Evolutionary conservation across 2,329 filamentous ascomycete genomes (phyloP).

Genomic region (Nigrospora osmanthi): DNA sequence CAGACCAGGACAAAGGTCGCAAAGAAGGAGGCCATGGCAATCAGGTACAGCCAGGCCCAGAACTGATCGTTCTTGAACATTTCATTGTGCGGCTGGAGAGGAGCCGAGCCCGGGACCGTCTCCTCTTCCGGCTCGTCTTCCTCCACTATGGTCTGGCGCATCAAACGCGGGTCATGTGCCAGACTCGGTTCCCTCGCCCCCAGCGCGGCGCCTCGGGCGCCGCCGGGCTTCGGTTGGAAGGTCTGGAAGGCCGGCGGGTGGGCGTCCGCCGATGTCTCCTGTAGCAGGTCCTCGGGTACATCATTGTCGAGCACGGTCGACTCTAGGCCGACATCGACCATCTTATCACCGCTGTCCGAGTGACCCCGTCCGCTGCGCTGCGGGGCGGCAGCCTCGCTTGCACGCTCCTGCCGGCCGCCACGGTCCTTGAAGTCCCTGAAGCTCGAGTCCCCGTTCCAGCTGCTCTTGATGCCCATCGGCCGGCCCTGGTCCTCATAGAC

Average conservation of each 20-base stretch:
- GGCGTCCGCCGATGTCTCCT: slow-evolving; percentile 42
- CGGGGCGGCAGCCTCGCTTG: slow-evolving; percentile 27
- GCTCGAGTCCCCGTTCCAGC: slow-evolving; percentile 52
- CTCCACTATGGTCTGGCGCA: slow-evolving; percentile 28
- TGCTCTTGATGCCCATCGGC: slow-evolving; percentile 51
- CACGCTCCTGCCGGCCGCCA: slow-evolving; percentile 29
- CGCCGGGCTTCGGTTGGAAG: slow-evolving; percentile 36
- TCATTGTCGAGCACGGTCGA: slow-evolving; percentile 53
- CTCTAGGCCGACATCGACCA: slow-evolving; percentile 85
- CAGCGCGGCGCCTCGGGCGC: slow-evolving; percentile 25
- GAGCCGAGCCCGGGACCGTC: slow-evolving; percentile 33
- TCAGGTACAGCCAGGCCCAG: slow-evolving; percentile 85
- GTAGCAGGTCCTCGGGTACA: slow-evolving; percentile 51
- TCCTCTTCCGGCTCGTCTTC: slow-evolving; percentile 24
- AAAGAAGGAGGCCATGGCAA: slow-evolving; percentile 74
- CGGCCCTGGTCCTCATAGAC: slow-evolving; percentile 38
- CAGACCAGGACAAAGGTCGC: slow-evolving; percentile 85
- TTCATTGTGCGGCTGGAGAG: slow-evolving; percentile 54
- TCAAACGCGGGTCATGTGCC: slow-evolving; percentile 39
- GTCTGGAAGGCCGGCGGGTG: slow-evolving; percentile 56
- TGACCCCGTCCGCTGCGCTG: slow-evolving; percentile 20
- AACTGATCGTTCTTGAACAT: slow-evolving; percentile 80
- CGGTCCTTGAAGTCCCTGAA: slow-evolving; percentile 21
- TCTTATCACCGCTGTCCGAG: slow-evolving; percentile 44
- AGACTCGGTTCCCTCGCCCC: slow-evolving; percentile 32